These are phyloP conservation scores for Blastomyces percursus DNA, from an alignment of 2,329 filamentous ascomycete genomes.

Conservation along the genomic window DNA sequence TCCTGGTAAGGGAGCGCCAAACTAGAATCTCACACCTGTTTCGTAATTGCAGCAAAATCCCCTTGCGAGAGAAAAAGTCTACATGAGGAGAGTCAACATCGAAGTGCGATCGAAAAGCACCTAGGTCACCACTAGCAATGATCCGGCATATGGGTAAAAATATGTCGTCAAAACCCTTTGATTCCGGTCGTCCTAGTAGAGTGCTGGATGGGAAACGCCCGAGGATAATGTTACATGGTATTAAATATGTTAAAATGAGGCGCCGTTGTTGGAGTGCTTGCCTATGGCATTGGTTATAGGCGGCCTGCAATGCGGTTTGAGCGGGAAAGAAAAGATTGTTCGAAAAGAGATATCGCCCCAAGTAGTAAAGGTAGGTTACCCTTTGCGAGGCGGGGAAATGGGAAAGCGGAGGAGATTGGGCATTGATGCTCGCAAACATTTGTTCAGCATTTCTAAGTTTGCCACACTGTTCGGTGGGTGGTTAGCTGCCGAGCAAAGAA, in stretches of 20 bases:
- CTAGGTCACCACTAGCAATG: constrained; percentile 62
- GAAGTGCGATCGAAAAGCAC: constrained; percentile 60
- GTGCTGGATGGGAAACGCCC: constrained; percentile 64
- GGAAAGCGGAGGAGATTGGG: constrained; percentile 67
- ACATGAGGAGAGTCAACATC: constrained; percentile 44
- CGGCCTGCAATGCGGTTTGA: constrained; percentile 60
- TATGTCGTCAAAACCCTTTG: constrained; percentile 49
- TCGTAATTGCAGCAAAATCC: constrained; percentile 62
- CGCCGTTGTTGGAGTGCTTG: constrained; percentile 55
- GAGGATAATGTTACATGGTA: constrained; percentile 70
- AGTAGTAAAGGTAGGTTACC: constrained; percentile 88
- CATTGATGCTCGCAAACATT: constrained; percentile 78
- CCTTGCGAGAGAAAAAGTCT: constrained; percentile 63
- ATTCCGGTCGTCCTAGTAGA: constrained; percentile 61
- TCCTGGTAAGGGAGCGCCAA: constrained; percentile 71
- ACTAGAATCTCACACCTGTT: constrained; percentile 70
- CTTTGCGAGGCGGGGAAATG: constrained; percentile 77
- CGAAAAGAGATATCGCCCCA: constrained; percentile 79
- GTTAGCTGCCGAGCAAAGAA: constrained; percentile 2
- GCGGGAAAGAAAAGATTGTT: constrained; percentile 75
- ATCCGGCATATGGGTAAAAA: constrained; percentile 65
- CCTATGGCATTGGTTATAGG: constrained; percentile 65
- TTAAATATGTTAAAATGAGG: constrained; percentile 71
- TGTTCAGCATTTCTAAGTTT: constrained; percentile 76
- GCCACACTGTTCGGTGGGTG: constrained; percentile 45